Conservation (phyloP, 2,329 filamentous ascomycete genomes). For the Cytospora schulzeri region DNA sequence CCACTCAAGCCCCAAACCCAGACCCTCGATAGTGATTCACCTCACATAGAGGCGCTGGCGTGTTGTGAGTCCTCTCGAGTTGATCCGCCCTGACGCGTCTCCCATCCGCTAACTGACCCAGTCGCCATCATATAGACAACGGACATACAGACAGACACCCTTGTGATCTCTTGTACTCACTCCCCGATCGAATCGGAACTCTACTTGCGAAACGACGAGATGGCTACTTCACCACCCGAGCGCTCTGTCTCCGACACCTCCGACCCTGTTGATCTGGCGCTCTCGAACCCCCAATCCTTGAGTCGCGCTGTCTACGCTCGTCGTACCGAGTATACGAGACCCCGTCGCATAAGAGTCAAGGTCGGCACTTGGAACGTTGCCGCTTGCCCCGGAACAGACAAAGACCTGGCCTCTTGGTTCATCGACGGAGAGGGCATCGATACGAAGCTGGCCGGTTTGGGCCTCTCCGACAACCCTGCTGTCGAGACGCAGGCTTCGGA, state of each 20-base stretch:
- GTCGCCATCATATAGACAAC: background rate
- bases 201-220: background rate
- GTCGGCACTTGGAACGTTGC: slow-evolving; percentile 96
- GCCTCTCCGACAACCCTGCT: slow-evolving; percentile 44
- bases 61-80: background rate
- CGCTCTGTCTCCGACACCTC: slow-evolving; percentile 20
- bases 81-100: too few relatives aligned
- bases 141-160: background rate
- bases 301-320: slow-evolving; percentile 70
- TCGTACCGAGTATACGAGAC: slow-evolving; percentile 75
- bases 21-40: background rate
- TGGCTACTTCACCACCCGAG: slow-evolving; percentile 11
- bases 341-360: slow-evolving; percentile 78
- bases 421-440: slow-evolving; percentile 73
- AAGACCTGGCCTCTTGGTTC: slow-evolving; percentile 89
- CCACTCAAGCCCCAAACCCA: background rate
- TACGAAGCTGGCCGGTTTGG: slow-evolving; percentile 60
- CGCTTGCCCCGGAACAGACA: slow-evolving; percentile 79
- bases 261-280: slow-evolving; percentile 30
- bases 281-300: slow-evolving; percentile 58
- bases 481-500: slow-evolving; percentile 35
- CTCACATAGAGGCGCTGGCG: background rate
- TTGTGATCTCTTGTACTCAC: background rate
- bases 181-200: background rate
- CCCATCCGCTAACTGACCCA: background rate